A percentile compares a stretch with the other conserved stretches of the same genome.
Conservation (phyloP, 2,329 filamentous ascomycete genomes). For the Cladosporium austrohemisphaericum region DNA sequence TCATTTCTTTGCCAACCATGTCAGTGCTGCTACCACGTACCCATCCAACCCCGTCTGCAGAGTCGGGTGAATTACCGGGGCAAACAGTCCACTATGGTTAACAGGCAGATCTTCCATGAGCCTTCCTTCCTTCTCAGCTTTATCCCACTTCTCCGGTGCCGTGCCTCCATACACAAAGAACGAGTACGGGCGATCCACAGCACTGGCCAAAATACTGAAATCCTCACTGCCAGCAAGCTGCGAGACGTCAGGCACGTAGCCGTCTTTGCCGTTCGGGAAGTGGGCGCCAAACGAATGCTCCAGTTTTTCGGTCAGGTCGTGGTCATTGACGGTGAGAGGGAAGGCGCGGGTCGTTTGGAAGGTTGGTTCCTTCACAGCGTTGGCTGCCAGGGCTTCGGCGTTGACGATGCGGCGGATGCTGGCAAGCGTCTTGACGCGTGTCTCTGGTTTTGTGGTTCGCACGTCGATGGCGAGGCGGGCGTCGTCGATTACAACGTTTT, state of each 20-base stretch:
- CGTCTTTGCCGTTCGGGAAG: constrained; percentile 37
- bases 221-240: constrained; percentile 53
- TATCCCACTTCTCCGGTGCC: constrained; percentile 50
- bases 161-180: constrained; percentile 58
- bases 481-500: constrained; percentile 57
- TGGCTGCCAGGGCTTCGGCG: constrained; percentile 52
- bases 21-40: constrained; percentile 35
- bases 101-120: constrained; percentile 50
- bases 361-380: constrained; percentile 41
- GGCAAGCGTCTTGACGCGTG: constrained; percentile 46
- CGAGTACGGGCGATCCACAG: constrained; percentile 46
- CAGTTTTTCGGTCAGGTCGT: constrained; percentile 39
- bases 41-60: constrained; percentile 47
- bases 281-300: constrained; percentile 44
- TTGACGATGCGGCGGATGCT: constrained; percentile 52
- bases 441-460: constrained; percentile 45
- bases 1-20: constrained; percentile 30
- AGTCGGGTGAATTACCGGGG: constrained; percentile 57
- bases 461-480: constrained; percentile 56
- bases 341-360: constrained; percentile 42
- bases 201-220: constrained; percentile 54
- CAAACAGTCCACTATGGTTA: constrained; percentile 59
- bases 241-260: constrained; percentile 39
- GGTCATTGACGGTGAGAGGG: constrained; percentile 54
- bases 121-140: constrained; percentile 42